Evolutionary conservation across 371 early-diverging fungal genomes (phyloP).

Genomic region (Mucor ambiguus): DNA sequence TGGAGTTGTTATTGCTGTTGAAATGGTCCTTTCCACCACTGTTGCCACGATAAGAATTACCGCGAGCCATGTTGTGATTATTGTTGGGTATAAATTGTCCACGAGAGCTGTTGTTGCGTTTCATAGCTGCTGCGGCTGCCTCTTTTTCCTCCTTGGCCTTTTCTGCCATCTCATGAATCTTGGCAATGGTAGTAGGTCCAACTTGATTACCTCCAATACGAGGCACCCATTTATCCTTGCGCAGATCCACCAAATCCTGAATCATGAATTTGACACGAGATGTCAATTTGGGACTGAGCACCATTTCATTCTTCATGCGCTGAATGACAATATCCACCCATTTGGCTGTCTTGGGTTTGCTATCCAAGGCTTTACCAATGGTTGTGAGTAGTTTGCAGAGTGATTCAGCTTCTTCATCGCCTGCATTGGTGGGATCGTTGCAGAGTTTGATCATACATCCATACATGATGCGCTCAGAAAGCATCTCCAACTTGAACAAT

Average conservation of each 20-base stretch:
- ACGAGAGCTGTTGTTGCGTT: slow-evolving; percentile 64
- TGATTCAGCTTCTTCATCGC: slow-evolving; percentile 94
- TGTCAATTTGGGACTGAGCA: slow-evolving; percentile 66
- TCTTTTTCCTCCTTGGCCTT: slow-evolving; percentile 66
- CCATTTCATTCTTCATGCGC: slow-evolving; percentile 66
- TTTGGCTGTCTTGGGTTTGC: slow-evolving; percentile 27
- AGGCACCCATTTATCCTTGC: slow-evolving; percentile 79
- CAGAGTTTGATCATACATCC: slow-evolving; percentile 80
- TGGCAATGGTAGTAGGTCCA: slow-evolving; percentile 88
- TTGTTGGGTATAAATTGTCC: slow-evolving; percentile 54
- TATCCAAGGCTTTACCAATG: slow-evolving; percentile 75
- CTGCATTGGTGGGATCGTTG: slow-evolving; percentile 71
- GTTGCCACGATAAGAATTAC: slow-evolving; percentile 63
- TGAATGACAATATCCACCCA: slow-evolving; percentile 80
- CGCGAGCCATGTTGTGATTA: slow-evolving; percentile 54
- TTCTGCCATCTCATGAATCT: slow-evolving; percentile 82
- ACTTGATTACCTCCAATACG: slow-evolving; percentile 53
- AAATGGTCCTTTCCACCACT: slow-evolving; percentile 23
- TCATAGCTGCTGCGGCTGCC: slow-evolving; percentile 58
- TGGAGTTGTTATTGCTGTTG: slow-evolving; percentile 12
- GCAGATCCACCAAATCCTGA: slow-evolving; percentile 88
- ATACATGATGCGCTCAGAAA: slow-evolving; percentile 93
- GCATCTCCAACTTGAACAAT: slow-evolving; percentile 85
- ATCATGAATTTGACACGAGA: slow-evolving; percentile 94
- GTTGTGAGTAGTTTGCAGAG: slow-evolving; percentile 89